phyloP scores from a whole-genome alignment of 768 basidiomycete genomes.

The Tulasnella sp. region DNA sequence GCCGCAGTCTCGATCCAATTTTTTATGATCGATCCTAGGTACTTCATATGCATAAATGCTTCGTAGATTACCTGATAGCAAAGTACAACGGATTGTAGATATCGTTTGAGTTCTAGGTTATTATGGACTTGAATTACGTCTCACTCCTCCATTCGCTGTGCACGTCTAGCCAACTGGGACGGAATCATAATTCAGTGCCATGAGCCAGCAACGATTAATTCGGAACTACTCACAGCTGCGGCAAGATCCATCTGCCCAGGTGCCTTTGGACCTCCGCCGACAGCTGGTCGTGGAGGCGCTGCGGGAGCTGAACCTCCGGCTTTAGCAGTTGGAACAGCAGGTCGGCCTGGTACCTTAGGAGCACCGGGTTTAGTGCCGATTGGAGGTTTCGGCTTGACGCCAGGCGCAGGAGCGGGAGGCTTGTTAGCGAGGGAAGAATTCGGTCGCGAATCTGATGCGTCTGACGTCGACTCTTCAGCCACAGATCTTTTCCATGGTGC shows the following conservation, averaged over 20 bases:
- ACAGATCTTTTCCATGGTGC: conserved; percentile 64
- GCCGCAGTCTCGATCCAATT: too few relatives aligned
- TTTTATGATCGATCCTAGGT: too few relatives aligned
- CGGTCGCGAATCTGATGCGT: conserved; percentile 42
- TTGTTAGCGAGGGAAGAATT: conserved; percentile 57
- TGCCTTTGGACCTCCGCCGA: conserved; percentile 36
- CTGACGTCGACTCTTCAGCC: conserved; percentile 26
- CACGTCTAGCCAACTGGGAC: conserved; percentile 62
- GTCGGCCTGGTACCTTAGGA: conserved; percentile 47
- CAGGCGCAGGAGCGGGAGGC: conserved; percentile 37
- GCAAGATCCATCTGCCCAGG: conserved; percentile 69
- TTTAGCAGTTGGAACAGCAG: conserved; percentile 5
- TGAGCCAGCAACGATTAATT: neutral
- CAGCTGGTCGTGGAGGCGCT: conserved; percentile 40
- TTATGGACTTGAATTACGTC: neutral
- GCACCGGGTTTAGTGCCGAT: conserved; percentile 35
- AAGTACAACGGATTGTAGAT: neutral
- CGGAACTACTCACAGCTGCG: conserved; percentile 54
- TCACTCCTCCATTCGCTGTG: conserved; percentile 37
- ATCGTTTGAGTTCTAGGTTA: neutral
- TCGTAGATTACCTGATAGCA: neutral
- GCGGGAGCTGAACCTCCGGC: conserved; percentile 31
- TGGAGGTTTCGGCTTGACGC: conserved; percentile 48
- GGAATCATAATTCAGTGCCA: conserved; percentile 11
- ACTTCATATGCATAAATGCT: too few relatives aligned